Conservation (phyloP, 176 grass and related monocot genomes). For the Oryza rufipogon region DNA sequence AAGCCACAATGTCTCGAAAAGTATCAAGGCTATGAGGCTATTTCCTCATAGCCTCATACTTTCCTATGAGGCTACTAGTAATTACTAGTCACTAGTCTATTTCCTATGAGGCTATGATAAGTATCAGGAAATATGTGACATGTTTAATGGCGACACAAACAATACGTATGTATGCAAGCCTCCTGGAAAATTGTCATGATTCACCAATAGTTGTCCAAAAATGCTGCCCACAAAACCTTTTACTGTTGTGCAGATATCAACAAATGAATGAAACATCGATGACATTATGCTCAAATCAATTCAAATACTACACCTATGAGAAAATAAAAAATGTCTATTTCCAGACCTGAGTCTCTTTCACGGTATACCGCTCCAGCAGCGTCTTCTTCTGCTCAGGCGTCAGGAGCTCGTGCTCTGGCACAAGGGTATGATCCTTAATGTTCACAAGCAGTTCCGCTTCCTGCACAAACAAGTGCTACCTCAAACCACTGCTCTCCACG, state of each 20-base stretch:
- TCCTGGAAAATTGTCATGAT: neutral
- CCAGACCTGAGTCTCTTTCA: slow-evolving; percentile 93
- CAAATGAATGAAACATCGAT: neutral
- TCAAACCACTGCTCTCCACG: neutral
- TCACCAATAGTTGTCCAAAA: neutral
- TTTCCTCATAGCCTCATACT: too few relatives aligned
- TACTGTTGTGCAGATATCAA: neutral
- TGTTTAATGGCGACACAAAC: slow-evolving; percentile 6
- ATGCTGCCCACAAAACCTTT: neutral
- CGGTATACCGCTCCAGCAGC: slow-evolving; percentile 72
- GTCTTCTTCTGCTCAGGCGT: slow-evolving; percentile 66
- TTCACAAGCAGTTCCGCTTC: slow-evolving; percentile 91
- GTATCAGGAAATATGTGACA: neutral
- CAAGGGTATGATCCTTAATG: slow-evolving; percentile 77
- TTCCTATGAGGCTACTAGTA: too few relatives aligned
- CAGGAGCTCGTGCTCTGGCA: slow-evolving; percentile 77
- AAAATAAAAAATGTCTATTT: slow-evolving; percentile 28
- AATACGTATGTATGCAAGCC: neutral
- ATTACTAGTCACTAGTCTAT: neutral
- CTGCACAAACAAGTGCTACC: slow-evolving; percentile 29
- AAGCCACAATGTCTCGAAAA: neutral
- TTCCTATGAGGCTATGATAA: neutral
- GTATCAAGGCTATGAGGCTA: too few relatives aligned
- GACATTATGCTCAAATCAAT: neutral
- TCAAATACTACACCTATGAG: neutral